These are phyloP conservation scores for Ogataea salicorniae DNA, from an alignment of 805 yeast species.

Conservation along the genomic window DNA sequence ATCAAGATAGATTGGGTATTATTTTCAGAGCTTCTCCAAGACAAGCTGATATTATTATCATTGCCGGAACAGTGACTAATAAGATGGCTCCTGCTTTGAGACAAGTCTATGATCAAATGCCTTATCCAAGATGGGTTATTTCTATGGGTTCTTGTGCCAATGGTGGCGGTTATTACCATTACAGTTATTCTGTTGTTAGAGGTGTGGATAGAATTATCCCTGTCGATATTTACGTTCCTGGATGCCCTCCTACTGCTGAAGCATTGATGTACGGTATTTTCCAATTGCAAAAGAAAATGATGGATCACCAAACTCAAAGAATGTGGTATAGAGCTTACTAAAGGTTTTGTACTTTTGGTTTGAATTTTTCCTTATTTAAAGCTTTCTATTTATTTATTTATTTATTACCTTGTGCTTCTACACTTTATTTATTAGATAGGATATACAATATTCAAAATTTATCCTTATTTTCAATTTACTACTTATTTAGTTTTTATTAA, in stretches of 20 bases:
- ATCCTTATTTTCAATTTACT: not conserved
- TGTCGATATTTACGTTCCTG: constrained; percentile 87
- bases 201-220: constrained; percentile 89
- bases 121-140: constrained; percentile 91
- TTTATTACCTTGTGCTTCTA: not conserved
- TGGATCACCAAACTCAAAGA: constrained; percentile 72
- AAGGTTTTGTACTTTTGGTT: not conserved
- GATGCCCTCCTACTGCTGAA: constrained; percentile 90
- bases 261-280: constrained; percentile 88
- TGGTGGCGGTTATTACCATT: constrained; percentile 91
- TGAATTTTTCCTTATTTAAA: not conserved
- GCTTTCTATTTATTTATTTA: constrained; percentile 5
- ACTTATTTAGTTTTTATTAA: constrained; percentile 4
- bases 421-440: constrained; percentile 2
- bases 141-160: constrained; percentile 94
- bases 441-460: not conserved
- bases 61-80: constrained; percentile 86
- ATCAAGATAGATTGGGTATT: constrained; percentile 87
- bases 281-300: constrained; percentile 87
- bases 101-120: constrained; percentile 92
- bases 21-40: constrained; percentile 93
- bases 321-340: constrained; percentile 70
- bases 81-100: constrained; percentile 93
- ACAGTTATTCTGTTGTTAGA: constrained; percentile 82
- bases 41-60: constrained; percentile 88